These are phyloP conservation scores for Diplodia sapinea DNA, from an alignment of 2,329 filamentous ascomycete genomes.

Conservation along the genomic window DNA sequence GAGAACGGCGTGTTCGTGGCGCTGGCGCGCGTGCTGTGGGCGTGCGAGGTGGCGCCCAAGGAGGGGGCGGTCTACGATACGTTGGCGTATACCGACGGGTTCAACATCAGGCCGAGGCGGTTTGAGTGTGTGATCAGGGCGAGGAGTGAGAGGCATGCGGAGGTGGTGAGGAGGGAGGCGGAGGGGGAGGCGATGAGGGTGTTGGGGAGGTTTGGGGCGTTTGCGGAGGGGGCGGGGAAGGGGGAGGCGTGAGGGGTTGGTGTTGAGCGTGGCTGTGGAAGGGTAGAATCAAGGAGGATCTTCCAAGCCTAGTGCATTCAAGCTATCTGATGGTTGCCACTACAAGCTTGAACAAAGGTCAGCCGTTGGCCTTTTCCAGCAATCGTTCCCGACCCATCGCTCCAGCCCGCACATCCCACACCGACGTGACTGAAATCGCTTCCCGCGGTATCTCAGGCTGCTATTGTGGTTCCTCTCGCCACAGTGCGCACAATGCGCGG, in stretches of 20 bases:
- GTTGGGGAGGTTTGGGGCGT: conserved; percentile 20
- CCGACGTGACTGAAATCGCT: too few species aligned
- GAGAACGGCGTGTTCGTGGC: conserved; percentile 44
- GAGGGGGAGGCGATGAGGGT: conserved; percentile 16
- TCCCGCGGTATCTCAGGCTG: too few species aligned
- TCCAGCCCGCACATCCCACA: too few species aligned
- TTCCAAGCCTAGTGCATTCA: too few species aligned
- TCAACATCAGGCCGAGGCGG: conserved; percentile 48
- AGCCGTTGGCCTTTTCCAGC: too few species aligned
- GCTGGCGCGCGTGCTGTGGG: conserved; percentile 44
- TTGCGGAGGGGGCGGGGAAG: neutral
- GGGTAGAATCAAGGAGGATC: too few species aligned
- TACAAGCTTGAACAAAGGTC: too few species aligned
- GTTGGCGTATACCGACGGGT: conserved; percentile 50
- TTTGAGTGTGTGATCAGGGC: conserved; percentile 46
- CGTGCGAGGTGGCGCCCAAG: conserved; percentile 43
- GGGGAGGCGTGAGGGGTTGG: neutral
- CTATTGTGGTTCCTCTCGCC: too few species aligned
- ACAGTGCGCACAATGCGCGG: too few species aligned
- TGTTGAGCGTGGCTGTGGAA: too few species aligned
- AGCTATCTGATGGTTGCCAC: too few species aligned
- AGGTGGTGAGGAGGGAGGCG: conserved; percentile 41
- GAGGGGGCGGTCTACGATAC: conserved; percentile 45
- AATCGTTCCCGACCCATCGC: too few species aligned
- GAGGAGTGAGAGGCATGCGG: conserved; percentile 41